Base-by-base conservation (phyloP, 129 eudicot genomes). In the Glebionis coronaria region DNA sequence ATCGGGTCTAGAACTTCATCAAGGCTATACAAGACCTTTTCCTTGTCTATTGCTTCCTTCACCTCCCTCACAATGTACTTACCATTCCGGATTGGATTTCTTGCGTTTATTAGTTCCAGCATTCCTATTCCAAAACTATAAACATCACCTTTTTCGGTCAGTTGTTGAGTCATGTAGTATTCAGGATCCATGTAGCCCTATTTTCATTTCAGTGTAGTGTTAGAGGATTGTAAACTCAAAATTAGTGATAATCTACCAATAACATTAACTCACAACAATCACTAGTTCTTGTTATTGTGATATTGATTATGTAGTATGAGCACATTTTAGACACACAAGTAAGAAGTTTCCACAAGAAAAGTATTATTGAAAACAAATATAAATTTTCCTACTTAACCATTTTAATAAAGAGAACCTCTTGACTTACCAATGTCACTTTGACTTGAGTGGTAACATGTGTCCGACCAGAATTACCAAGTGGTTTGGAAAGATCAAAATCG, bases 101-200 rank as follows among this genome's bases (percentile, higher is more conserved):
- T 78, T 61, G 86, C 82, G 13, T 86, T 88, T 46, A 88, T 40
- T 16, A 88, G 75, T 68, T 88, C 91, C 28, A 82, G 49, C 73
- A 88, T 64, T 13, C 80, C 75, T 3, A 87, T 77, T n/a, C 90
- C 95, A 9, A 81, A 87, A 79, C 95, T 80, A 31, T 83, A 83
- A 38, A 80, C 89, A 15, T 84, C 89, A 11, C 89, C 80, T 61
- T 84, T 84, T 67, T 84, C 85, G 0, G 83, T 84, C 61, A 84
- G 45, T 11, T 77, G 78, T n/a, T 80, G 83, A 10, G 83, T 84
- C 83, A 77, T 76, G 74, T 80, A 80, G 35, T 84, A 84, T 56
- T 84, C 89, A 1, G 85, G 89, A 80, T 84, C 89, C 79, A 80
- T n/a, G 70, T 84, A 82, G 12, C 82, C 86, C 82, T 82, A 60